Base-by-base conservation (phyloP, 164 flowering plant genomes). In the Vitis amurensis region DNA sequence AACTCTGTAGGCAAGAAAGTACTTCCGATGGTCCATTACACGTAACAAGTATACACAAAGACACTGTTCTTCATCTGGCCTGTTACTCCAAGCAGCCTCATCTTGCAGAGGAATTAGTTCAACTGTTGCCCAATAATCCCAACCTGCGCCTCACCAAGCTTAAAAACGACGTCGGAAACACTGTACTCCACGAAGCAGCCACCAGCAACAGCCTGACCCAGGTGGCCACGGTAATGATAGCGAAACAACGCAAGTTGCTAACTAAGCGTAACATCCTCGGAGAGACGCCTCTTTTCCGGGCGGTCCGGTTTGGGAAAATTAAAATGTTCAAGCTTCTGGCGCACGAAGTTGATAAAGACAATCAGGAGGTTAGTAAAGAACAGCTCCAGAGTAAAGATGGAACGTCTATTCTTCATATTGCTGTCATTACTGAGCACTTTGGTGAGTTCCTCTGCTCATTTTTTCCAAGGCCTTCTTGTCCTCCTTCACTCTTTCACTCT, bases 1-100 rank as follows among this genome's bases (percentile, higher is more conserved):
- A 59, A 5, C 47, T 68, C n/a, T 68, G 71, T 57, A 23, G 44
- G 7, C 7, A 31, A 23, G 27, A 9, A 15, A 48, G 15, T 19
- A 1, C 27, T 23, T 12, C 47, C 1, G 64, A 68, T 13, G 56
- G 51, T 3, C 47, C 71, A 14, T 29, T 68, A 29, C 56, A 59
- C 15, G 11, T 49, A 27, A 3, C 60, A 0, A 49, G 64, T 8
- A 59, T 59, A 23, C 52, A 59, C 30, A 30, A 58, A 2, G 71
- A 68, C 63, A 68, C 71, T 2, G 71, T 68, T 3, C 65, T 68
- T 37, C 71, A 68, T 14, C 50, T 60, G 65, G 71, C 71, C 11
- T 30, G 57, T 8, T 60, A 17, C 65, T 3, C 64, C 37, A 61
- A 51, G 11, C 30, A 50, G 51, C 13, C 50, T 5, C 49, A 29